Percentiles rank a stretch among this genome's conserved stretches.
These are phyloP conservation scores for Acephala macrosclerotiorum DNA, from an alignment of 2,329 filamentous ascomycete species.

Conservation along the genomic window DNA sequence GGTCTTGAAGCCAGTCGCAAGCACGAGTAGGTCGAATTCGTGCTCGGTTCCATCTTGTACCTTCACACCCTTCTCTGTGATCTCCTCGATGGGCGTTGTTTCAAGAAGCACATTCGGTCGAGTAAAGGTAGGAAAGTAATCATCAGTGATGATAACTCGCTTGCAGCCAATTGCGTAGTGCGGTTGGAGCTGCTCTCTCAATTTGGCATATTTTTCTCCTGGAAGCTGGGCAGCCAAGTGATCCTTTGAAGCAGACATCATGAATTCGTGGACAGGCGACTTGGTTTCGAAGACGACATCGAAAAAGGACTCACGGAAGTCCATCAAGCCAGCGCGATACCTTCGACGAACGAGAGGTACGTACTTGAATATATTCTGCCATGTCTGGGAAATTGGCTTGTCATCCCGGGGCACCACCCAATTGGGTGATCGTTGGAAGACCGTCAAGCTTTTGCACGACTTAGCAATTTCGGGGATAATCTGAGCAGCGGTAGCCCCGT, in stretches of 20 bases:
- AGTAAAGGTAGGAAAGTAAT: conserved; percentile 60
- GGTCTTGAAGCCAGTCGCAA: conserved; percentile 66
- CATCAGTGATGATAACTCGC: conserved; percentile 60
- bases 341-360: conserved; percentile 58
- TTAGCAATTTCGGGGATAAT: conserved; percentile 64
- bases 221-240: conserved; percentile 56
- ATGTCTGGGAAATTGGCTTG: conserved; percentile 48
- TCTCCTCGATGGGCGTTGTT: conserved; percentile 54
- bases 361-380: conserved; percentile 45
- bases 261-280: conserved; percentile 24
- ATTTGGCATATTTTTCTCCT: conserved; percentile 49
- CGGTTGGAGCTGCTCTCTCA: conserved; percentile 61
- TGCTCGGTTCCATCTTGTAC: conserved; percentile 50
- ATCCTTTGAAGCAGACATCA: conserved; percentile 49
- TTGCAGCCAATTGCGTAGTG: conserved; percentile 63
- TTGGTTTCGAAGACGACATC: conserved; percentile 48
- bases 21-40: conserved; percentile 62
- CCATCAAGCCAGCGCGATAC: conserved; percentile 60
- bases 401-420: conserved; percentile 64
- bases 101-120: conserved; percentile 57
- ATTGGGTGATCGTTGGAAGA: conserved; percentile 66
- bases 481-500: conserved; percentile 64
- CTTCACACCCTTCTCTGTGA: conserved; percentile 55
- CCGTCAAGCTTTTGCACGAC: conserved; percentile 54
- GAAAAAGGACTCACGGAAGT: conserved; percentile 58